Conservation (phyloP, 2,329 filamentous ascomycete species). For the Rhynchosporium graminicola region DNA sequence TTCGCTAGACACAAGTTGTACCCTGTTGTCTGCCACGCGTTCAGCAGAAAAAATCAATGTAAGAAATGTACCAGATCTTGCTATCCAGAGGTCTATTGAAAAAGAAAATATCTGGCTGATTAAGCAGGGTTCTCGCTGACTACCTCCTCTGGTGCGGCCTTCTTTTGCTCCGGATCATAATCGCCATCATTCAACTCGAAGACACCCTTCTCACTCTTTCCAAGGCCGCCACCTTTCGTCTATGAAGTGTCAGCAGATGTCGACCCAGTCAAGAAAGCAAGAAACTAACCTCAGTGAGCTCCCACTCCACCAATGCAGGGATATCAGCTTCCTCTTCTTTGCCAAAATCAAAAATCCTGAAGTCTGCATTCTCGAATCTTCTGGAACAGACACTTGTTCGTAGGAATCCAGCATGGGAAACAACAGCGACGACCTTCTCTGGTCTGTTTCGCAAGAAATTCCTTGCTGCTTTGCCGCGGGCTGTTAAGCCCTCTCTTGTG, state of each 20-base stretch:
- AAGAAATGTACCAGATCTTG: background rate
- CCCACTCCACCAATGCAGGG: conserved; percentile 37
- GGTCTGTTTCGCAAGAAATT: conserved; percentile 36
- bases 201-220: conserved; percentile 34
- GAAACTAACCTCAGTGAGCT: conserved; percentile 32
- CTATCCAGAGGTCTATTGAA: background rate
- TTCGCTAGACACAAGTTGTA: no score
- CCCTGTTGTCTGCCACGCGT: no score
- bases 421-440: conserved; percentile 41
- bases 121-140: conserved; percentile 24
- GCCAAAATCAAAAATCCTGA: conserved; percentile 39
- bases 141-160: conserved; percentile 22
- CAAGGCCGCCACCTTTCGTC: conserved; percentile 37
- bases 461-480: conserved; percentile 35
- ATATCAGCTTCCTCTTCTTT: conserved; percentile 31
- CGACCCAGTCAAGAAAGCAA: background rate
- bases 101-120: background rate
- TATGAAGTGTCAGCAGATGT: background rate
- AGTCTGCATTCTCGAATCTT: conserved; percentile 40
- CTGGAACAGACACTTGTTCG: conserved; percentile 33
- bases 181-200: conserved; percentile 10
- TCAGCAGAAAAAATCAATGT: background rate
- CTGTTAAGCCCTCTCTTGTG: conserved; percentile 30
- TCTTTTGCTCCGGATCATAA: conserved; percentile 8
- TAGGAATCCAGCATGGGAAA: conserved; percentile 39